A percentile compares a stretch with the other conserved stretches of the same genome.
Conservation (phyloP, 148 eudicot species). For the Vaccinium macrocarpon region DNA sequence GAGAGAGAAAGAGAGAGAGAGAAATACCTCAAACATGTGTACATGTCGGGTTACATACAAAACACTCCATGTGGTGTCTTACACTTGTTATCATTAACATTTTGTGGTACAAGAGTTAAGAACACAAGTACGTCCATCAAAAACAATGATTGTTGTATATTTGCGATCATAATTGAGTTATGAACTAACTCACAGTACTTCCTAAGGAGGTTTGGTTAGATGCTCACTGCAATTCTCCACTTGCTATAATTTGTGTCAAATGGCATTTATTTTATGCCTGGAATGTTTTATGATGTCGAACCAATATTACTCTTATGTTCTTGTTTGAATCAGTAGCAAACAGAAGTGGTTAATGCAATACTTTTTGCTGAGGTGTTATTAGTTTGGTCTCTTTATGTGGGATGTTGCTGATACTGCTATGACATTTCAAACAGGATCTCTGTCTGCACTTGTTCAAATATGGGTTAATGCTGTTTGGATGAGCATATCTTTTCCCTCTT, state of each 20-base stretch:
- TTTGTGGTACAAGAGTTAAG: not conserved
- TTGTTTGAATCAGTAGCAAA: too few relatives aligned
- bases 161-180: not conserved
- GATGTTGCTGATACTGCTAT: too few relatives aligned
- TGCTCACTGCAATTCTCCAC: not conserved
- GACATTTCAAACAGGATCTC: too few relatives aligned
- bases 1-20: too few relatives aligned
- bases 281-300: too few relatives aligned
- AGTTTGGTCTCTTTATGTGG: too few relatives aligned
- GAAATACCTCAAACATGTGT: not conserved
- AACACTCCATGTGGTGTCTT: not conserved
- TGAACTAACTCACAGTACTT: not conserved
- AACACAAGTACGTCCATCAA: not conserved
- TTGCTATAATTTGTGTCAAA: not conserved
- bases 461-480: too few relatives aligned
- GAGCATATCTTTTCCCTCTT: too few relatives aligned
- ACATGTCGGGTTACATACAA: not conserved
- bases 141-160: not conserved
- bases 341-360: not conserved
- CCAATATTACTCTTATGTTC: too few relatives aligned
- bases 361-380: too few relatives aligned
- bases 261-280: too few relatives aligned
- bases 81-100: not conserved
- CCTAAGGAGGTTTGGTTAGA: not conserved
- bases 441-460: too few relatives aligned